Evolutionary conservation across 2,329 filamentous ascomycete species (phyloP).

Genomic region (Sporothrix inflata): DNA sequence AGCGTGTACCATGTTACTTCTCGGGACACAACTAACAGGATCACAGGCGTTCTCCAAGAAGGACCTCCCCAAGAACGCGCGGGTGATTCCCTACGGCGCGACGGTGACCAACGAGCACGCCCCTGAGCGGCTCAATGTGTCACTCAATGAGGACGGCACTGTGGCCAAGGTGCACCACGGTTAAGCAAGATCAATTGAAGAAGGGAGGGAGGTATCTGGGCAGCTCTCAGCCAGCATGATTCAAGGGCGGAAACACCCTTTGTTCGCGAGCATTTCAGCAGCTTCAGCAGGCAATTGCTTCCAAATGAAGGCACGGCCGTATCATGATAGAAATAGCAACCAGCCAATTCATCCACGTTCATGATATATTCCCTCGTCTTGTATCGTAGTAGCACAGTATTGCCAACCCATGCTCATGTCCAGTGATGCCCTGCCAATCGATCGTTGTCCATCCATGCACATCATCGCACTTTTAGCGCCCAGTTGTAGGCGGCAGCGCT

Average conservation of each 20-base stretch:
- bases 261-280: not conserved
- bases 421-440: not conserved
- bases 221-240: not conserved
- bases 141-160: conserved; percentile 62
- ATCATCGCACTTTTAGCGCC: conserved; percentile 3
- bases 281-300: not conserved
- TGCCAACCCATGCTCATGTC: not conserved
- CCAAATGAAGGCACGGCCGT: not conserved
- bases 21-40: not conserved
- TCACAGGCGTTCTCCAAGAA: conserved; percentile 61
- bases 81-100: conserved; percentile 59
- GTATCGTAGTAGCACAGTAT: not conserved
- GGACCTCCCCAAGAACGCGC: conserved; percentile 60
- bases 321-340: not conserved
- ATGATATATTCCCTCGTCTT: not conserved
- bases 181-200: conserved; percentile 38
- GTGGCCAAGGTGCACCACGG: conserved; percentile 63
- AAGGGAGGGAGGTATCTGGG: not conserved
- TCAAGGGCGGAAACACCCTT: not conserved
- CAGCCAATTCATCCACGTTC: not conserved
- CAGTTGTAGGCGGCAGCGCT: conserved; percentile 1
- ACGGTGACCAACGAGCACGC: conserved; percentile 63
- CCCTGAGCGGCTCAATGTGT: conserved; percentile 60
- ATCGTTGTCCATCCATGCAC: not conserved
- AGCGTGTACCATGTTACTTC: not conserved